Evolutionary conservation across 75 land plant species (phyloP), one percentile per base, ranked within the genome.

Genomic region (Ceratopteris richardii): DNA sequence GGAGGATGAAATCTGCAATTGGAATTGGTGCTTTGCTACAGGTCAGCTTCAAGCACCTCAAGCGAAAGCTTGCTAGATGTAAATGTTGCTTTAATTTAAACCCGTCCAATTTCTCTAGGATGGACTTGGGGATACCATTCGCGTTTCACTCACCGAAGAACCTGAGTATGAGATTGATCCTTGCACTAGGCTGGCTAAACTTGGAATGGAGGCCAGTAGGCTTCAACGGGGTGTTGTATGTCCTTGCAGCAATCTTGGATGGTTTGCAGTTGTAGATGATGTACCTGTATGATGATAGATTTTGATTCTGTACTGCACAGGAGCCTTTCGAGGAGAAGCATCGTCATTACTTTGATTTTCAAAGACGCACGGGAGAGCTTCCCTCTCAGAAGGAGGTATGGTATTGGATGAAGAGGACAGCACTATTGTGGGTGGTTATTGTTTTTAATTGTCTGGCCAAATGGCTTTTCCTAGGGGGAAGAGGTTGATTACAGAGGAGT

Each of bases 1-100:
- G 98, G 6, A 74, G 98, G n/a, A 94, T 94, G 98, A 94, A 94
- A 66, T 94, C 98, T 29, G 90, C 98, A 28, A 94, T 94, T 63
- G 98, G 98, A 48, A 94, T 94, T 65, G 98, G 98, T 36, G 82
- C 98, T 22, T 82, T 92, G 43, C 81, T 92, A 53, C 88, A 80
- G 97, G 97, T 92, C 39, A 36, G 25, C 0, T 3, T 51, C 16
- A 3, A n/a, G n/a, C n/a, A n/a, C 22, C 10, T 58, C 66, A 33
- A 57, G 23, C n/a, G n/a, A n/a, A n/a, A n/a, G n/a, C n/a, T n/a
- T n/a, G n/a, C n/a, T n/a, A n/a, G n/a, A n/a, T n/a, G n/a, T n/a
- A n/a, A n/a, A n/a, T n/a, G n/a, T n/a, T n/a, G n/a, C n/a, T n/a
- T n/a, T n/a, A n/a, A n/a, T n/a, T n/a, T n/a, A n/a, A n/a, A n/a